phyloP scores from a whole-genome alignment of 1,139 yeast species.

The Geotrichum klebahnii region DNA sequence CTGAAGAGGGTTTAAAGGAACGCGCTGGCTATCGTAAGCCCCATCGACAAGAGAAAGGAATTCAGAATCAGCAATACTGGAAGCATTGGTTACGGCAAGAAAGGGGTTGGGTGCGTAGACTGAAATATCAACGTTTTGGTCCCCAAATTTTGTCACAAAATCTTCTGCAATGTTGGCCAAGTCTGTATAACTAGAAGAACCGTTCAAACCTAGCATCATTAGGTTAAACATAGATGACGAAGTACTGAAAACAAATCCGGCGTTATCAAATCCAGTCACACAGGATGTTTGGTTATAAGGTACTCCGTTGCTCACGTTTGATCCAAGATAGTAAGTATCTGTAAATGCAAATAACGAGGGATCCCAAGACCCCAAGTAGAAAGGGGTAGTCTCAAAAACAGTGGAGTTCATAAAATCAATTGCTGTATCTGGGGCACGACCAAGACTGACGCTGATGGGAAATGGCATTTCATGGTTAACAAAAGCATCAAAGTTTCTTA shows the following conservation, averaged over 20 bases:
- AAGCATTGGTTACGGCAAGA: conserved; percentile 33
- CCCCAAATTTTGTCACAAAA: conserved; percentile 32
- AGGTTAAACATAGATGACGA: conserved; percentile 76
- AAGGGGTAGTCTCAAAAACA: conserved; percentile 77
- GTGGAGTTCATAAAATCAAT: conserved; percentile 61
- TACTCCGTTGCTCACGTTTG: conserved; percentile 56
- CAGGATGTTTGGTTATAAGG: conserved; percentile 42
- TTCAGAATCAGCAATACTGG: conserved; percentile 37
- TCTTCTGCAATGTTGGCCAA: conserved; percentile 43
- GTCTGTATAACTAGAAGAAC: conserved; percentile 49
- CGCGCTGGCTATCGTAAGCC: conserved; percentile 76
- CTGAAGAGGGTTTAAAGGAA: conserved; percentile 73
- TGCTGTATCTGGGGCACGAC: conserved; percentile 65
- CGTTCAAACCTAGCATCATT: conserved; percentile 56
- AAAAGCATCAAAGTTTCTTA: conserved; percentile 55
- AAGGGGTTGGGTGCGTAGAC: conserved; percentile 79
- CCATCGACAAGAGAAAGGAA: conserved; percentile 76
- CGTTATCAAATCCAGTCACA: conserved; percentile 68
- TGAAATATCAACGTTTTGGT: conserved; percentile 57
- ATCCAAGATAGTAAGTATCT: conserved; percentile 68
- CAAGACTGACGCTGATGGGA: conserved; percentile 81
- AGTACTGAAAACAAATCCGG: conserved; percentile 73
- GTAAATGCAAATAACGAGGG: conserved; percentile 68
- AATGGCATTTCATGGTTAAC: conserved; percentile 72
- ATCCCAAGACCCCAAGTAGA: conserved; percentile 85